phyloP scores from a whole-genome alignment of 805 yeast genomes.

The Novakomyces olei region DNA sequence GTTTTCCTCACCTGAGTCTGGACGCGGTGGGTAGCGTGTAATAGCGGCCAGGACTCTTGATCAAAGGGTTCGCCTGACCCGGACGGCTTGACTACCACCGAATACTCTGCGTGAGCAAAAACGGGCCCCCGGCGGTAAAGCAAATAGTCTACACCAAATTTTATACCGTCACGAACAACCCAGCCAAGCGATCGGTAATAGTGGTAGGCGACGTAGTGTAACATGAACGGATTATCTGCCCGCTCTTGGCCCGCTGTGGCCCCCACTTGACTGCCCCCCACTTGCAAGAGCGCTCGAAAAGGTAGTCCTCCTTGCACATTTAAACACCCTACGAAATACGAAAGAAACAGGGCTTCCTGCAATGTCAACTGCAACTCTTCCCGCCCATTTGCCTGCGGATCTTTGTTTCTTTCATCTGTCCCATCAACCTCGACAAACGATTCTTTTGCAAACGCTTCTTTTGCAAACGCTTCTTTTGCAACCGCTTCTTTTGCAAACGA shows the following conservation, averaged over 20 bases:
- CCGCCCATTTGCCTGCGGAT: no score
- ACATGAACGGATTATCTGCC: constrained; percentile 22
- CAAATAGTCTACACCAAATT: constrained; percentile 72
- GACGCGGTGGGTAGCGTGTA: constrained; percentile 52
- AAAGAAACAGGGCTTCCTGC: constrained; percentile 50
- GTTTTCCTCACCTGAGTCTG: constrained; percentile 71
- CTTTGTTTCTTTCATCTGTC: no score
- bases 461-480: constrained; percentile 16
- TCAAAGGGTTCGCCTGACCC: constrained; percentile 12
- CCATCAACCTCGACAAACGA: constrained; percentile 14
- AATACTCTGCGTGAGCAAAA: constrained; percentile 79
- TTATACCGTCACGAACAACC: constrained; percentile 83
- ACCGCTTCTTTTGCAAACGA: constrained; percentile 8
- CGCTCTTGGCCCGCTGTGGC: not conserved
- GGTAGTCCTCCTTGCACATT: constrained; percentile 13
- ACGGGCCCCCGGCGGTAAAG: constrained; percentile 87
- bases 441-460: constrained; percentile 10
- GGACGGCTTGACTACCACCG: constrained; percentile 30
- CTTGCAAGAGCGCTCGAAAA: not conserved
- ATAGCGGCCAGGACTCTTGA: constrained; percentile 32
- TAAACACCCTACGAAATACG: constrained; percentile 32
- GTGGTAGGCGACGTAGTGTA: constrained; percentile 54
- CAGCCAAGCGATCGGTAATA: constrained; percentile 77
- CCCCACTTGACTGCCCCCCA: constrained; percentile 9
- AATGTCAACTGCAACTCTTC: constrained; percentile 47